Base-by-base conservation (phyloP, 495 filamentous ascomycete species). In the Lasiosphaeris hirsuta region DNA sequence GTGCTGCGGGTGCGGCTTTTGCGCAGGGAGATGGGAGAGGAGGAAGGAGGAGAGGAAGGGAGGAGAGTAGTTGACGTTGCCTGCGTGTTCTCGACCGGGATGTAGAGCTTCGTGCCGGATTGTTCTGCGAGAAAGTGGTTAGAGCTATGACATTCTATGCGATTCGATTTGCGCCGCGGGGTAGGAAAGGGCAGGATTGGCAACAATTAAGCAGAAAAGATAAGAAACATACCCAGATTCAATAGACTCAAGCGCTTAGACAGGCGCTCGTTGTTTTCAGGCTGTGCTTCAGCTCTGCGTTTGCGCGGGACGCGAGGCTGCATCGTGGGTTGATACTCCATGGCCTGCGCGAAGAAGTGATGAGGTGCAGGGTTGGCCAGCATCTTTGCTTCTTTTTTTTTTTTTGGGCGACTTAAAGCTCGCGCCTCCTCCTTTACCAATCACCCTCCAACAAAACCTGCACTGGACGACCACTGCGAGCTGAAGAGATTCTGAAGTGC, bases 191-290 rank as follows among this genome's bases (percentile, higher is more conserved):
- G 46, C 14, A 49, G 40, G 14, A 30, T 19, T 15, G 18, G 51
- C 30, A 34, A 56, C 43, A 33, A 53, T 52, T 36, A 11, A 51
- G 54, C 18, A 10, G 52, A 11, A 33, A 38, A 57, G 47, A 43
- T 60, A 18, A 36, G 15, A 44, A n/a, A 73, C 82, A 60, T 83
- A 92, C 90, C 87, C 51, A 97, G 76, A 69, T 91, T 89, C 15
- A 98, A 82, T 51, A 85, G 74, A 64, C 88, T 86, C 69, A 98
- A 81, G 62, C 86, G 80, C 75, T 98, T 98, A 38, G 84, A 82
- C 19, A 91, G 75, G 17, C 86, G 78, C 58, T 84, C 78, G 55
- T 81, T 80, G 55, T 61, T 61, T 17, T 72, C 68, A n/a, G 68
- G 68, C 42, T 73, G 74, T n/a, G 62, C 59, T 39, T 82, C 78